Base-by-base conservation (phyloP, 805 yeast species). In the Nakazawaea anatomiae region DNA sequence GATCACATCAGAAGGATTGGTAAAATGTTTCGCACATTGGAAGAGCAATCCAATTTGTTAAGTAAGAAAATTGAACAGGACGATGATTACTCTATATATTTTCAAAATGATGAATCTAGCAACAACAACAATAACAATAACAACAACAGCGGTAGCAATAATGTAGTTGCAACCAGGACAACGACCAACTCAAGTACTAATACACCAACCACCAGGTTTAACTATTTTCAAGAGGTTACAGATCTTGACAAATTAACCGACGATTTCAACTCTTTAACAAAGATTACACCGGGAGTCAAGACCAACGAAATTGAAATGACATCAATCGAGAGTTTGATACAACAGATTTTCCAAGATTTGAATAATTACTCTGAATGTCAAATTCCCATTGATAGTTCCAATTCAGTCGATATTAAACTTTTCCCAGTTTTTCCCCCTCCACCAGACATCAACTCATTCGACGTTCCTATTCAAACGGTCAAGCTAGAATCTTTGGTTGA, bases 341-440 rank as follows among this genome's bases (percentile, higher is more conserved):
- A 89, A 64, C 97, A 94, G 64, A 77, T 94, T n/a, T 91, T 76
- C 61, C 97, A 91, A 66, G 99, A 94, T 65, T 73, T 94, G 57
- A 95, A 94, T 68, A 89, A 88, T 63, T 95, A 91, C 68, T 89
- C 96, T 0, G 99, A 94, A 65, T 94, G 99, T 67, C 79, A 90
- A 64, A 92, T 94, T 32, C 97, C 97, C 0, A 81, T 94, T 35
- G 97, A 92, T 61, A 83, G 83, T 28, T 85, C 96, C 32, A 94
- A 88, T 62, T 84, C 94, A 2, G 86, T 94, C 30, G 96, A 94
- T 66, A 89, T 95, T 61, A 94, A 95, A 62, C 70, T 94, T n/a
- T 88, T 94, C 60, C 98, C 98, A 0, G 72, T 88, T n/a, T 71
- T 86, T 36, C 85, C 87, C 10, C 87, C 91, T 1, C 96, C 92